A percentile compares a stretch with the other conserved stretches of the same genome.
Conservation (phyloP, 352 stramenopile species). For the Globisporangium megalacanthum region DNA sequence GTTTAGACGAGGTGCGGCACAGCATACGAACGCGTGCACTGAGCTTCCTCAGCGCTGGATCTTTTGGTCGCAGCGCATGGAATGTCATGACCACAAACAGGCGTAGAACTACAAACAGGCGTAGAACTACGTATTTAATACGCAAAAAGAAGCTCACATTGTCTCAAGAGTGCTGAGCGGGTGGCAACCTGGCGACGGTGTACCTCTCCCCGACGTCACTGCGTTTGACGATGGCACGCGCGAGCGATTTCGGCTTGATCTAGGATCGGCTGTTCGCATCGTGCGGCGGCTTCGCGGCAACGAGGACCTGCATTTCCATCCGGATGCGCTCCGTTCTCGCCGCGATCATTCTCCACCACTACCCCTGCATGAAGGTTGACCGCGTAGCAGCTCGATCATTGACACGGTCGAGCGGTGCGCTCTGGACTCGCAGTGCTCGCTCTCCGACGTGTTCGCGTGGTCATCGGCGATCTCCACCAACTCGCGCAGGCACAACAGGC, state of each 20-base stretch:
- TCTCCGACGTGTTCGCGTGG: background rate
- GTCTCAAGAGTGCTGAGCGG: background rate
- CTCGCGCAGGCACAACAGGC: too few species aligned
- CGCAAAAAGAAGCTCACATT: too few species aligned
- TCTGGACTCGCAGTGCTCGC: background rate
- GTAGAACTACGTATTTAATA: too few species aligned
- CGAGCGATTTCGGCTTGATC: background rate
- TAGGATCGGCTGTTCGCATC: slow-evolving; percentile 3
- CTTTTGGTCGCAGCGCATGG: too few species aligned
- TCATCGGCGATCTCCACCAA: too few species aligned
- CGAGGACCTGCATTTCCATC: too few species aligned
- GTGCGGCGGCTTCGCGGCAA: background rate
- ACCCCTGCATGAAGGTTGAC: too few species aligned
- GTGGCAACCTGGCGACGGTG: background rate
- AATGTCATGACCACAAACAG: too few species aligned
- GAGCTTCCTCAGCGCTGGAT: background rate
- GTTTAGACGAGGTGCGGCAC: background rate
- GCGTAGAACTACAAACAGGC: too few species aligned
- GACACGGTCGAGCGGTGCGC: background rate
- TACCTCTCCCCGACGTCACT: background rate
- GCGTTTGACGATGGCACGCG: background rate
- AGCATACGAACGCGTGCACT: background rate
- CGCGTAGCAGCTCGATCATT: too few species aligned
- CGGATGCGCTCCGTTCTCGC: too few species aligned
- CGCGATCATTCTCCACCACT: too few species aligned